These are phyloP conservation scores for Bryum argenteum DNA, from an alignment of 225 moss, liverwort and hornwort species.

Conservation along the genomic window DNA sequence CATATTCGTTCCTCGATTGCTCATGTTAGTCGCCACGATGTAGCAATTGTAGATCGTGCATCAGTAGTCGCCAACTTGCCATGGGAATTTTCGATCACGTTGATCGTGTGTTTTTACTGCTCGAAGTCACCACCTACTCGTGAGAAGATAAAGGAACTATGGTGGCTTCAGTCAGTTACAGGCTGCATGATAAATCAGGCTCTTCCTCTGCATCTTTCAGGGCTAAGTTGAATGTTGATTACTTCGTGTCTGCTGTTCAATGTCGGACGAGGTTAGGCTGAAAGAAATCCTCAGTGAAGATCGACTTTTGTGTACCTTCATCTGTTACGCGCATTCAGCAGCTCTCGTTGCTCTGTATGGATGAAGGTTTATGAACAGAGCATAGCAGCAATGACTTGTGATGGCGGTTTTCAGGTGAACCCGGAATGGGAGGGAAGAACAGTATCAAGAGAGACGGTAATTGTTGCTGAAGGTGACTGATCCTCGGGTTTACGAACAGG, in stretches of 20 bases:
- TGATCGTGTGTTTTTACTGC: conserved; percentile 9
- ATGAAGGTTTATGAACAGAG: neutral
- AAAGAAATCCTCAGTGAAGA: neutral
- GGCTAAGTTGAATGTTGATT: neutral
- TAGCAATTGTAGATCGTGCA: conserved; percentile 4
- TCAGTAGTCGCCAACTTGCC: neutral
- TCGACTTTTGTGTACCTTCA: neutral
- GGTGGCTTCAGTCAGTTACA: conserved; percentile 23
- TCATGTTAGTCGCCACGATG: neutral
- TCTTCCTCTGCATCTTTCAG: conserved; percentile 6
- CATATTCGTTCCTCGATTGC: neutral
- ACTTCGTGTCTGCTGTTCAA: neutral
- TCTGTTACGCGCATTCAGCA: neutral
- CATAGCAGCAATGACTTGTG: neutral
- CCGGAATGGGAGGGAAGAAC: neutral
- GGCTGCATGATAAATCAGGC: conserved; percentile 20
- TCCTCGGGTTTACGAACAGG: conserved; percentile 5
- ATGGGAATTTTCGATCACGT: neutral
- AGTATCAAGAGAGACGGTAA: neutral
- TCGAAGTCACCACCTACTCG: conserved; percentile 11
- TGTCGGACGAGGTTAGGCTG: neutral
- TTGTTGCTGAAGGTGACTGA: conserved; percentile 18
- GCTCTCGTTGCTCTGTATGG: neutral
- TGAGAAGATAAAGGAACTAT: conserved; percentile 21
- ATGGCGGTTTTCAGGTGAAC: conserved; percentile 2